Base-by-base conservation (phyloP, 2,329 filamentous ascomycete species). In the Fusarium scirpi region DNA sequence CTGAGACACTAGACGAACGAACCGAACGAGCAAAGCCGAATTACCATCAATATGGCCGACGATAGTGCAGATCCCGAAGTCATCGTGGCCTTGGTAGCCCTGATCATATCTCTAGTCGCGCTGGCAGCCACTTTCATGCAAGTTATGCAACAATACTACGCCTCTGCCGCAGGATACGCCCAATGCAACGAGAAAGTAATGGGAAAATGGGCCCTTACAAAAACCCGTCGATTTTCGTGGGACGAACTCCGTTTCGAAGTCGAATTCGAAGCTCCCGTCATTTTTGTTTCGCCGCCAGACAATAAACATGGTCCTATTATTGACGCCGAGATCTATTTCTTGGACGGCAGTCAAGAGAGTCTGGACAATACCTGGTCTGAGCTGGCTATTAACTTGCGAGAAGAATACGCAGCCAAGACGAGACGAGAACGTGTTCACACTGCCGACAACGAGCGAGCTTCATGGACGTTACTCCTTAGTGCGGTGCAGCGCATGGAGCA, bases 401-500 rank as follows among this genome's bases (percentile, higher is more conserved):
- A 76, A 12, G 76, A 76, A 15, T 76, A 76, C 53, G 65, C 63
- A 16, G 63, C 74, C 27, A 70, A 62, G 62, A 63, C 74, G 16
- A 58, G 54, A 10, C 79, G 78, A 69, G 70, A 80, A 64, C 73
- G 78, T 53, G 80, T 88, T 1, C 85, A 86, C 65, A 89, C 86
- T 4, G 85, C 86, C 8, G 85, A 88, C 69, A 87, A 87, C 58
- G 86, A 88, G 72, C 77, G 82, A n/a, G 85, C 85, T 5, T 86
- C 86, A 2, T 88, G 86, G 86, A 79, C 85, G 6, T 80, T 80
- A 9, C 76, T 89, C 13, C 78, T 88, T n/a, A 82, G 81, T 6
- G 81, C 83, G 13, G 72, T 87, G 0, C 86, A 88, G 58, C 74
- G 75, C 18, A 85, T 87, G 81, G 86, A 88, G 71, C 58, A 70